Base-by-base conservation (phyloP, 352 stramenopile genomes). In the Phytophthora multivora region DNA sequence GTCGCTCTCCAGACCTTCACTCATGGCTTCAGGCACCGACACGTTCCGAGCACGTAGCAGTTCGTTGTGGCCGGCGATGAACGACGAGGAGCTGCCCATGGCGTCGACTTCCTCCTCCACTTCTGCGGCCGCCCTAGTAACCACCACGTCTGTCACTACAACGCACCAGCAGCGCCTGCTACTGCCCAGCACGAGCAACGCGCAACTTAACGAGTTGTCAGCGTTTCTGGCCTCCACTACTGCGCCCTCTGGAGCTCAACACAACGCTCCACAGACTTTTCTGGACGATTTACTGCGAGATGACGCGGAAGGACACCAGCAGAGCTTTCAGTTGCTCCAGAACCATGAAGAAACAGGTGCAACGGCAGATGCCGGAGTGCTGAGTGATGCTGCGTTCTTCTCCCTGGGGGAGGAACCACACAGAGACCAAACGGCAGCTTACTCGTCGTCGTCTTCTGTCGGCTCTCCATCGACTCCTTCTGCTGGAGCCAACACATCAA, bases 241-340 rank as follows among this genome's bases (percentile, higher is more conserved):
- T 6, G 42, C 54, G 38, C 33, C 42, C 59, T 40, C 11, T 12
- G 38, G 36, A 13, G 11, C 42, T 7, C 52, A 36, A 21, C 7
- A 42, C 6, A 15, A 9, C 12, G 26, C 49, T 1, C 33, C 46
- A 2, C 60, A 62, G 39, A 80, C 66, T 26, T 80, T 83, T 47
- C 63, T 86, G 47, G 77, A 86, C 50, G 77, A 86, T 41, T 52
- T 86, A 31, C 36, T 84, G 19, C 57, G 50, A 6, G 68, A 80
- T 9, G 68, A 80, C 13, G 57, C 45, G 21, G 63, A 71, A 5
- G 21, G 7, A 13, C 40, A 59, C 4, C 49, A 56, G 12, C 48
- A 65, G 15, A 62, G 13, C 12, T 58, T 54, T 15, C 65, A 47
- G 43, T 42, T 63, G 15, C 30, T 53, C 3, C 55, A 69, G 18